Base-by-base conservation (phyloP, 2,329 filamentous ascomycete genomes). In the Aspergillus niger region DNA sequence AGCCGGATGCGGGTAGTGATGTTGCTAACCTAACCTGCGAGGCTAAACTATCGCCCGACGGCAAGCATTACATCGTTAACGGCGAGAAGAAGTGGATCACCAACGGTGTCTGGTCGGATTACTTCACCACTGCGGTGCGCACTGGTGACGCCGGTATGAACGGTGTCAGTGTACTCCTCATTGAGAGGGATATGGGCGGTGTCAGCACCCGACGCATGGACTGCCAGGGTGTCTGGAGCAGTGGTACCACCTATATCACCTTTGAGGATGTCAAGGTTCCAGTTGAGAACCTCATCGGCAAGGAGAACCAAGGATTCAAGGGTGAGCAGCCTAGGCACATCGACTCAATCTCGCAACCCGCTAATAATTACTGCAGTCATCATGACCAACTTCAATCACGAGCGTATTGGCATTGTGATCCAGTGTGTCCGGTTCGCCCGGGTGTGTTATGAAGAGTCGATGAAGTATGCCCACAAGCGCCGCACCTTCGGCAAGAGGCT, bases 41-140 rank as follows among this genome's bases (percentile, higher is more conserved):
- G 83, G 95, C 95, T 26, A 97, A 97, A 83, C 85, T 98, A 60
- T 91, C 86, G 65, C 91, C 95, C 69, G 95, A 99, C 71, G 95
- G 95, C 73, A 98, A 98, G 83, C 92, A 98, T 81, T 99, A 96
- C 80, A 98, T 98, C 69, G 95, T 99, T 79, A 99, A 98, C 74
- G 95, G 95, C 58, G 94, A 97, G 86, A 98, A 99, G 90, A 99
- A 99, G 82, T 98, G 95, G 94, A 98, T 98, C 78, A 98, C 94
- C 72, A 99, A 99, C 80, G 95, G 95, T 72, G 87, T 97, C 72
- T 97, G 92, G 92, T 86, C 84, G 64, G 95, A 99, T 78, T 99
- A 98, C 82, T 98, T 98, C 83, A 98, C 95, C 58, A 96, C 91
- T 13, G 95, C 94, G 26, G 95, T 99, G 41, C 89, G 95, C 62